Evolutionary conservation across 2,329 filamentous ascomycete genomes (phyloP), one percentile per base, ranked within the genome.

Genomic region (Colletotrichum higginsianum): DNA sequence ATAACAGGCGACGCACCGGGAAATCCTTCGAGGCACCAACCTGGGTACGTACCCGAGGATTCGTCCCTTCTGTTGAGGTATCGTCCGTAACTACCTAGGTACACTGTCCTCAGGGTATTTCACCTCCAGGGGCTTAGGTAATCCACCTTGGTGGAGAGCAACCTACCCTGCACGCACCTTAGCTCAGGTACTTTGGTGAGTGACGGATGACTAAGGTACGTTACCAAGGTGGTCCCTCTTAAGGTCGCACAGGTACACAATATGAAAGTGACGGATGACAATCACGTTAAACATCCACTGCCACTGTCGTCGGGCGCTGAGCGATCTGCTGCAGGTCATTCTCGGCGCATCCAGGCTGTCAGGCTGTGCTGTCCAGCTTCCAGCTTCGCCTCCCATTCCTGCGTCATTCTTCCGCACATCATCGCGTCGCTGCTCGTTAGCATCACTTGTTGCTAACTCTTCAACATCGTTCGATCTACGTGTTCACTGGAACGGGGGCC

Each of bases 401-500:
- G 60, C 47, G 30, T 62, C 47, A 11, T 16, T 9, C 6, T 38
- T 38, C 18, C 50, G 15, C 30, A 5, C 50, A 26, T 30, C 13
- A 18, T n/a, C 13, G 42, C 57, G 46, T 49, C 57, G 57, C 44
- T 23, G 57, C 30, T 49, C 57, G 42, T 44, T 23, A 40, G 26
- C 18, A 38, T 50, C 35, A 16, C 5, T 30, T 30, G 18, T 21
- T 30, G 18, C n/a, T 50, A 30, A 12, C 30, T 13, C 12, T 9
- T 13, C 12, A 11, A 18, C 61, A 44, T 18, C 15, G 35, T 52
- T 40, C 61, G 16, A 15, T 2, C 49, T 13, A 6, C 26, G 12
- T 50, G 13, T 61, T 38, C 18, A 26, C 50, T 57, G 63, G 67
- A 56, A 67, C 50, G 64, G 53, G 53, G n/a, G 55, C 56, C 52